A percentile compares a stretch with the other conserved stretches of the same genome.
Conservation (phyloP, 495 filamentous ascomycete species). For the Eremomyces bilateralis region DNA sequence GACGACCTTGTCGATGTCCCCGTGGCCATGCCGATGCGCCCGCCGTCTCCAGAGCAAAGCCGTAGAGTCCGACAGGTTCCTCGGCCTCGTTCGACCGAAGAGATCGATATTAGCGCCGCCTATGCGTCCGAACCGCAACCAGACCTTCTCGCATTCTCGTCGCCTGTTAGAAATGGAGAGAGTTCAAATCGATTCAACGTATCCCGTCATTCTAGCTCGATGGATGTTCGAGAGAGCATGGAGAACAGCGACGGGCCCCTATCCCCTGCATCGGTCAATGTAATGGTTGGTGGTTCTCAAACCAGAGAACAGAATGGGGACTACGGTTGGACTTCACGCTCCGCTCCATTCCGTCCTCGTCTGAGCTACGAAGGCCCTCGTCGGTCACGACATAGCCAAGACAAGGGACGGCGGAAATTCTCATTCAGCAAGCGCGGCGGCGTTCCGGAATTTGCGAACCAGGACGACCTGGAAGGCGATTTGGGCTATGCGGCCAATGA, state of each 20-base stretch:
- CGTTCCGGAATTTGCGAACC: conserved; percentile 25
- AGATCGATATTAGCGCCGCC: conserved; percentile 77
- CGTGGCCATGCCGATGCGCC: conserved; percentile 70
- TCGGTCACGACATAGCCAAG: conserved; percentile 4
- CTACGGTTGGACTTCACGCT: conserved; percentile 17
- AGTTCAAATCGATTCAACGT: conserved; percentile 61
- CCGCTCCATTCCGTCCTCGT: conserved; percentile 3
- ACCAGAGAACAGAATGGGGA: too few species aligned
- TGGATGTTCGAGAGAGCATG: conserved; percentile 20
- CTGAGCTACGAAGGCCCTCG: conserved; percentile 23
- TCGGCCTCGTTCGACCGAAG: conserved; percentile 38
- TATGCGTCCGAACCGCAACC: conserved; percentile 31
- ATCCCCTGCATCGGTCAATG: conserved; percentile 14
- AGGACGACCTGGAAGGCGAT: conserved; percentile 73
- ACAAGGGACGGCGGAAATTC: conserved; percentile 12
- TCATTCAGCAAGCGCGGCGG: conserved; percentile 8
- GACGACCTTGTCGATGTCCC: conserved; percentile 94
- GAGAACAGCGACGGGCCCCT: conserved; percentile 17
- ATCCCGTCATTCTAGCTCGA: conserved; percentile 29
- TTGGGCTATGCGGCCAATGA: conserved; percentile 82
- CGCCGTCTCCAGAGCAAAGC: conserved; percentile 54
- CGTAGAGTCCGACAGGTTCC: too few species aligned
- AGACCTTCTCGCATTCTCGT: conserved; percentile 55
- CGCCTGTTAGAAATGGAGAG: conserved; percentile 44
- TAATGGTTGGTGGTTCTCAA: too few species aligned